These are phyloP conservation scores for Coriaria nepalensis DNA, from an alignment of 306 rosid genomes.

Conservation along the genomic window DNA sequence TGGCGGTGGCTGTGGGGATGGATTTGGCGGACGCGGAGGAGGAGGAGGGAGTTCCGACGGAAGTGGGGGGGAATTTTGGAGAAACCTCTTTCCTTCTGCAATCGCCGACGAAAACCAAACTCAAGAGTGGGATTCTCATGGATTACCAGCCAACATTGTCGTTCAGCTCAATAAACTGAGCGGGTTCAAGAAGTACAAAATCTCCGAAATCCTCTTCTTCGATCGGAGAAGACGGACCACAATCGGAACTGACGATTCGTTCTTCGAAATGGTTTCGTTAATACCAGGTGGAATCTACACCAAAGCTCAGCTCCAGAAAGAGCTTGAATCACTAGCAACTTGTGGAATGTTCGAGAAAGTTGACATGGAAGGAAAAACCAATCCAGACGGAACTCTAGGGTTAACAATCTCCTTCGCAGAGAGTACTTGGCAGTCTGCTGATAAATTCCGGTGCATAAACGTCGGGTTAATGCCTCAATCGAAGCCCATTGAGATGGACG, in stretches of 20 bases:
- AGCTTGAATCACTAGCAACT: conserved; percentile 62
- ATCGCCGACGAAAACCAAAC: conserved; percentile 53
- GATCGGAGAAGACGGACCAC: conserved; percentile 43
- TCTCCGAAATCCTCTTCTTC: conserved; percentile 61
- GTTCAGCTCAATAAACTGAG: conserved; percentile 75
- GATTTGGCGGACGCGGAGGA: conserved; percentile 22
- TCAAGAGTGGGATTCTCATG: conserved; percentile 80
- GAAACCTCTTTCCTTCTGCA: conserved; percentile 37
- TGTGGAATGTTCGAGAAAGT: conserved; percentile 99
- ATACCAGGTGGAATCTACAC: conserved; percentile 70
- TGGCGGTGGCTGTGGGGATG: conserved; percentile 13
- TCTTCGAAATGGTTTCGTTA: conserved; percentile 81
- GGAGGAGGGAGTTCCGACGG: conserved; percentile 27
- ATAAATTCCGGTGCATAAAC: conserved; percentile 75
- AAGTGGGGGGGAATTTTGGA: conserved; percentile 44
- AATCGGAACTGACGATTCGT: conserved; percentile 70
- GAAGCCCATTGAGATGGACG: conserved; percentile 72
- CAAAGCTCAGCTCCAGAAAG: conserved; percentile 77
- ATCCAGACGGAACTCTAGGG: conserved; percentile 60
- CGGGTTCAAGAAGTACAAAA: conserved; percentile 72
- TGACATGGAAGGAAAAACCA: conserved; percentile 80
- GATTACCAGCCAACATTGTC: conserved; percentile 69
- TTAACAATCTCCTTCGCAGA: conserved; percentile 59
- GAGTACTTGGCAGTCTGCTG: conserved; percentile 86
- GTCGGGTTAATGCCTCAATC: conserved; percentile 76